A percentile compares a stretch with the other conserved stretches of the same genome.
Evolutionary conservation across 805 yeast species (phyloP).

Genomic region (Sugiyamaella valdiviana): DNA sequence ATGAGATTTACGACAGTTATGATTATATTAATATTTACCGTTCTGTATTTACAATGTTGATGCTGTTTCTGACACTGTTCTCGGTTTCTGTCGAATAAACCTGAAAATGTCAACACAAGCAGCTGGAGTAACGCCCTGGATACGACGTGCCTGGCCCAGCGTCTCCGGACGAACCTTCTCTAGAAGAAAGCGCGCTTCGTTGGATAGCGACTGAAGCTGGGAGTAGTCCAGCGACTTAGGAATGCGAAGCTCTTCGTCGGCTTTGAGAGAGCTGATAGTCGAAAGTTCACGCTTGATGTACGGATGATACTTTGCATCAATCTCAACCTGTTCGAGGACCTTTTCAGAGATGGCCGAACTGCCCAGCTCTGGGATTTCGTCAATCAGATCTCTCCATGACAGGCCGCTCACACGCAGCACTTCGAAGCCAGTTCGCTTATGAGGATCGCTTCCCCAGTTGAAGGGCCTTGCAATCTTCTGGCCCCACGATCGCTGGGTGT

Average conservation of each 20-base stretch:
- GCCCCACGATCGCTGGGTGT: slow-evolving; percentile 62
- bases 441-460: slow-evolving; percentile 36
- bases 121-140: slow-evolving; percentile 93
- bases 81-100: slow-evolving; percentile 21
- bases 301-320: slow-evolving; percentile 80
- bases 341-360: slow-evolving; percentile 30
- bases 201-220: slow-evolving; percentile 55
- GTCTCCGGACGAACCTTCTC: slow-evolving; percentile 79
- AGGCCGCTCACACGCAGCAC: slow-evolving; percentile 51
- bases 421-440: slow-evolving; percentile 61
- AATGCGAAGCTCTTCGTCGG: slow-evolving; percentile 71
- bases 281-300: slow-evolving; percentile 67
- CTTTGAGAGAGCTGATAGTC: slow-evolving; percentile 67
- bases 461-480: slow-evolving; percentile 28
- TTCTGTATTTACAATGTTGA: not conserved
- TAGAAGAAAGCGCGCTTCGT: slow-evolving; percentile 64
- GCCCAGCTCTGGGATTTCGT: slow-evolving; percentile 35
- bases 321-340: slow-evolving; percentile 58
- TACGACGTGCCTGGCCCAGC: slow-evolving; percentile 89
- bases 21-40: too few relatives aligned
- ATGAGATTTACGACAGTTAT: too few relatives aligned
- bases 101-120: slow-evolving; percentile 72
- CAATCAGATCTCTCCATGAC: slow-evolving; percentile 22
- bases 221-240: slow-evolving; percentile 64
- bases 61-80: not conserved